Evolutionary conservation across 306 rosid species (phyloP), one percentile per base, ranked within the genome.

Genomic region (Fragaria iinumae): DNA sequence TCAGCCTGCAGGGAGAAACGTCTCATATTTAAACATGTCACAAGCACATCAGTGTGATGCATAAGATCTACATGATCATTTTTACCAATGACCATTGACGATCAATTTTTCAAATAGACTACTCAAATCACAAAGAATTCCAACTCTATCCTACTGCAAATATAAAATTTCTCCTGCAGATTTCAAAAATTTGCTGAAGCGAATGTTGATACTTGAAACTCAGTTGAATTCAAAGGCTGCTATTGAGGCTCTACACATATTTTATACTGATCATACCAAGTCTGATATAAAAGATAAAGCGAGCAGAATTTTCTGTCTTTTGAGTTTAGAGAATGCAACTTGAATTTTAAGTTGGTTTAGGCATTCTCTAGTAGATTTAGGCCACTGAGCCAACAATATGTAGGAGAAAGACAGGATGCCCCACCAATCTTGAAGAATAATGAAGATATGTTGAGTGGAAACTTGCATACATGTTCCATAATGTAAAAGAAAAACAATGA

Each of bases 1-100:
- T 92, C 78, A 96, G 93, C 87, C 99, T 95, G 93, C 85, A 84
- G 14, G 38, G 49, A 71, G 17, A 84, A 56, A 11, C 57, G 72
- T 56, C 49, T 52, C 16, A 48, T 59, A 68, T 45, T 82, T 13
- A 80, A 20, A 73, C 27, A 62, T 39, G 60, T 13, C 45, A 56
- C 59, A 23, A 17, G 27, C 25, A 67, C 17, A 49, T 49, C 60
- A 18, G 44, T 49, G 23, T 29, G 43, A 48, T 48, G 74, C 10
- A 29, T 20, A 29, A 14, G 11, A 27, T 62, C 67, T 27, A 62
- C 67, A 29, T 17, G 74, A 48, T 70, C 3, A 49, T 50, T 4
- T 39, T 32, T 34, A 52, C 76, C 48, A 32, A 11, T 39, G 9
- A 13, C 23, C 5, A 71, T 32, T 10, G 59, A 49, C 1, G 6